Conservation (phyloP, 768 basidiomycete genomes). For the Trametes cingulata region DNA sequence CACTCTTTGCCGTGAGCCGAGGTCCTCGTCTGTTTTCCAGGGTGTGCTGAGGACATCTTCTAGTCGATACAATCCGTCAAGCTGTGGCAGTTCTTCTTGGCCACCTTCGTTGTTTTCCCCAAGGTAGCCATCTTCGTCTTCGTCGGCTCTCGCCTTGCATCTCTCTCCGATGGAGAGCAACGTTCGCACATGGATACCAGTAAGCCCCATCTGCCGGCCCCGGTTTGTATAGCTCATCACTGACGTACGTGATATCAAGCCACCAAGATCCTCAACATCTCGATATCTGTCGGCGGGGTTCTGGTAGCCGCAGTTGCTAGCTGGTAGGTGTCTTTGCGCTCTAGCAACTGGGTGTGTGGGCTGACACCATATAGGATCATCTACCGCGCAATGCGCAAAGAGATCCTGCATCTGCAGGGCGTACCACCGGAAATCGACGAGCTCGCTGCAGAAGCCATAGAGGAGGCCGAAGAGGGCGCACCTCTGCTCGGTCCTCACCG, state of each 20-base stretch:
- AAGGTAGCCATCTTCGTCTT: conserved; percentile 74
- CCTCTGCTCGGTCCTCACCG: conserved; percentile 46
- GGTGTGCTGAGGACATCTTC: not conserved
- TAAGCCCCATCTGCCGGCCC: conserved; percentile 39
- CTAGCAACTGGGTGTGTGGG: not conserved
- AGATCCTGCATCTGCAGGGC: conserved; percentile 56
- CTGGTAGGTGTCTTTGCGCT: conserved; percentile 53
- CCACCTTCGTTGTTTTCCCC: conserved; percentile 71
- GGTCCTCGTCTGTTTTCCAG: too few species aligned
- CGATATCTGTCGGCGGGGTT: conserved; percentile 61
- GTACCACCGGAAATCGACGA: conserved; percentile 51
- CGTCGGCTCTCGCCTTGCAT: conserved; percentile 74
- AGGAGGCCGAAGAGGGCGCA: conserved; percentile 61
- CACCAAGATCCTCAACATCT: conserved; percentile 64
- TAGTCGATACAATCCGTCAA: conserved; percentile 75
- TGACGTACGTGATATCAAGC: conserved; percentile 35
- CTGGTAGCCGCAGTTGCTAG: conserved; percentile 59
- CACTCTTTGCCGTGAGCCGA: conserved; percentile 70
- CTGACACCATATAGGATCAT: conserved; percentile 52
- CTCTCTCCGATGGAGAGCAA: conserved; percentile 73
- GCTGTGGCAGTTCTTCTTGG: conserved; percentile 73
- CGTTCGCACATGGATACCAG: conserved; percentile 76
- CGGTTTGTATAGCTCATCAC: not conserved
- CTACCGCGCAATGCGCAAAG: conserved; percentile 61
- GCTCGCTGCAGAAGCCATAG: conserved; percentile 58